phyloP scores from a whole-genome alignment of 345 rosid species.

The Microcos paniculata region DNA sequence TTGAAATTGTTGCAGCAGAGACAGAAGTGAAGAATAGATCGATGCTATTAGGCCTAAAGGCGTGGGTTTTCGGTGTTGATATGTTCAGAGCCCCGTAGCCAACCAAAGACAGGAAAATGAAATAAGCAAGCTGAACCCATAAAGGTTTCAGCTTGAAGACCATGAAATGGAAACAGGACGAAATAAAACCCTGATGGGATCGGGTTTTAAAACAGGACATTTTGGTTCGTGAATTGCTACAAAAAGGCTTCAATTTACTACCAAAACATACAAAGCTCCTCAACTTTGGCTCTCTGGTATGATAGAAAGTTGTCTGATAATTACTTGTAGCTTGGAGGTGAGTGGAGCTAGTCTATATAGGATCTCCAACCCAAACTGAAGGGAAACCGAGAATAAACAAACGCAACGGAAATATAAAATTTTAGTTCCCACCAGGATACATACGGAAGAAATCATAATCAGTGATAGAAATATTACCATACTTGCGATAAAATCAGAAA shows the following conservation, averaged over 20 bases:
- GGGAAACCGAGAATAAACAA: too few species aligned
- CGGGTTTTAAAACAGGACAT: neutral
- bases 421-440: too few species aligned
- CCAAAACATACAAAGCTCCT: neutral
- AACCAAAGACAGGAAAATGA: constrained; percentile 27
- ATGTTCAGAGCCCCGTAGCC: constrained; percentile 41
- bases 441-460: too few species aligned
- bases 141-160: constrained; percentile 28
- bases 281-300: neutral
- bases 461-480: too few species aligned
- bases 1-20: constrained; percentile 62
- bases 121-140: constrained; percentile 43
- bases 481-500: too few species aligned
- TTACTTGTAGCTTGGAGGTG: too few species aligned
- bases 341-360: neutral
- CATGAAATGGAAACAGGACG: neutral
- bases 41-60: constrained; percentile 32
- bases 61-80: constrained; percentile 38
- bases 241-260: neutral
- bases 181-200: neutral
- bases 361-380: neutral
- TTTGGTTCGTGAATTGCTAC: neutral
- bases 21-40: constrained; percentile 76
- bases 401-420: neutral
- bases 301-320: neutral